Conservation (phyloP, 495 filamentous ascomycete genomes). For the Trichocladium uniseriatum region DNA sequence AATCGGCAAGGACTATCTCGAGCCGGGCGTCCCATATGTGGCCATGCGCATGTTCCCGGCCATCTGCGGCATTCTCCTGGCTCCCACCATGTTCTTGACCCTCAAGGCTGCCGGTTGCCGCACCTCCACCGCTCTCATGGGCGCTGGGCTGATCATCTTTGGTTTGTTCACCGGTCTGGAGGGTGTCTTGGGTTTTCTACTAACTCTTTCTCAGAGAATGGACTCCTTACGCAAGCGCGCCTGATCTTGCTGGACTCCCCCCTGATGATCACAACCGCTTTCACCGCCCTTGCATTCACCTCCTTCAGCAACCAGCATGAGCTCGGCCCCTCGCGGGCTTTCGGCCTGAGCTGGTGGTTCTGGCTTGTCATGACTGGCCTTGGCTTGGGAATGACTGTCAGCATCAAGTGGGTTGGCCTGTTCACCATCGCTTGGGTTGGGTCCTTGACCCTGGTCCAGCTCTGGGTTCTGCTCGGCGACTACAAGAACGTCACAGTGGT, state of each 20-base stretch:
- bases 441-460: constrained; percentile 75
- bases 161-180: constrained; percentile 42
- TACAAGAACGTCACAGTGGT: constrained; percentile 64
- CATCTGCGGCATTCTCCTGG: constrained; percentile 72
- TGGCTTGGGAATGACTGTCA: constrained; percentile 80
- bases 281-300: constrained; percentile 83
- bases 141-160: constrained; percentile 80
- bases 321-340: constrained; percentile 76
- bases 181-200: not conserved
- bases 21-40: constrained; percentile 91
- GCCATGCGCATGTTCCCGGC: constrained; percentile 94
- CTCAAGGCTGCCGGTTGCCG: constrained; percentile 85
- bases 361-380: constrained; percentile 86
- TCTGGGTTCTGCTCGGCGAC: constrained; percentile 92
- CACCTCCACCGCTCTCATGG: constrained; percentile 70
- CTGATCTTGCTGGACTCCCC: constrained; percentile 95
- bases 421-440: constrained; percentile 99
- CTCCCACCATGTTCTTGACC: constrained; percentile 88
- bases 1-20: constrained; percentile 96
- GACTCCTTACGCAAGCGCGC: constrained; percentile 85
- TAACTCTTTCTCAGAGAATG: constrained; percentile 60
- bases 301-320: constrained; percentile 97
- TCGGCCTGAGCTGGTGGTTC: constrained; percentile 90
- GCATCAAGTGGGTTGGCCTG: constrained; percentile 97
- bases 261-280: constrained; percentile 82